phyloP scores from a whole-genome alignment of 1,284 basidiomycete genomes.

The Amylostereum areolatum region DNA sequence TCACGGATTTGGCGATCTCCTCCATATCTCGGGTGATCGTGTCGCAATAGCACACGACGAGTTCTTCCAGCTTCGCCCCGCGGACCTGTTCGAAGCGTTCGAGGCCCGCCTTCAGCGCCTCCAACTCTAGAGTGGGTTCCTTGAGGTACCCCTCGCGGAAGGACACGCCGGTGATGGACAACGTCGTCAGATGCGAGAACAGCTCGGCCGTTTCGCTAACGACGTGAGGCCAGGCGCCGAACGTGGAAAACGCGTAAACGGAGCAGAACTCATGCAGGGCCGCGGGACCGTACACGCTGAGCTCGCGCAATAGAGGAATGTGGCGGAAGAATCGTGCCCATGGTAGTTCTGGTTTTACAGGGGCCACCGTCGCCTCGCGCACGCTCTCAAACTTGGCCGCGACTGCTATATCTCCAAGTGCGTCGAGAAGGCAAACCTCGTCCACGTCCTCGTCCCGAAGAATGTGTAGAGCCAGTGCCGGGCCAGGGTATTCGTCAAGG shows the following conservation, averaged over 20 bases:
- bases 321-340: neutral
- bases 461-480: neutral
- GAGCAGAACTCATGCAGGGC: neutral
- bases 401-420: neutral
- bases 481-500: neutral
- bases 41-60: neutral
- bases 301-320: neutral
- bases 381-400: neutral
- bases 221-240: neutral
- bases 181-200: neutral
- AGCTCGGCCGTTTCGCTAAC: neutral
- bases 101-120: neutral
- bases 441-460: neutral
- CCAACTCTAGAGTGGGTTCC: neutral
- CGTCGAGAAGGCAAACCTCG: neutral
- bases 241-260: neutral
- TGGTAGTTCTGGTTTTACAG: neutral
- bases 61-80: neutral
- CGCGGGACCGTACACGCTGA: neutral
- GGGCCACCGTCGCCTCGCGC: neutral
- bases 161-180: neutral
- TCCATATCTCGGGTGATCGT: neutral
- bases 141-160: neutral
- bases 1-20: neutral
- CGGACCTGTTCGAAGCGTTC: neutral